phyloP scores from a whole-genome alignment of 2,329 filamentous ascomycete genomes.

The Exophiala sp. region DNA sequence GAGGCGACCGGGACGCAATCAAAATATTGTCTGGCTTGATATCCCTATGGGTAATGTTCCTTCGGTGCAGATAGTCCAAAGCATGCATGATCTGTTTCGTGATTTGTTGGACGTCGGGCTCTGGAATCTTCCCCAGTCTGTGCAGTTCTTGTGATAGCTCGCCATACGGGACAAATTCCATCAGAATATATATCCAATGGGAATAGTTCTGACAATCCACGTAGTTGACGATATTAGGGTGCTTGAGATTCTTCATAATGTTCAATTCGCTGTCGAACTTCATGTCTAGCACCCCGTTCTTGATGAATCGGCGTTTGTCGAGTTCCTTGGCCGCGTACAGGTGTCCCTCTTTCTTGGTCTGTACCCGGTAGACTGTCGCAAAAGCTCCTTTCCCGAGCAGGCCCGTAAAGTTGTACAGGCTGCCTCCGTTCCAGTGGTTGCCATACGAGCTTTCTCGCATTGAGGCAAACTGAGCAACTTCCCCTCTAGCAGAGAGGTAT shows the following conservation, averaged over 20 bases:
- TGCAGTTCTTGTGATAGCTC: slow-evolving; percentile 72
- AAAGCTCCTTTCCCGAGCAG: slow-evolving; percentile 90
- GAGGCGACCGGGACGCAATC: slow-evolving; percentile 64
- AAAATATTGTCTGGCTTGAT: slow-evolving; percentile 98
- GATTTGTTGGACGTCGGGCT: slow-evolving; percentile 64
- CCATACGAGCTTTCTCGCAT: slow-evolving; percentile 45
- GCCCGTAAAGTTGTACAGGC: slow-evolving; percentile 74
- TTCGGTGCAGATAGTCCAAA: slow-evolving; percentile 75
- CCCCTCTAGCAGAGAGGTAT: slow-evolving; percentile 50
- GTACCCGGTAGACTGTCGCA: slow-evolving; percentile 85
- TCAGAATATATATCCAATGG: slow-evolving; percentile 84
- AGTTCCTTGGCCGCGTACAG: slow-evolving; percentile 91
- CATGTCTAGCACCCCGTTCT: slow-evolving; percentile 80
- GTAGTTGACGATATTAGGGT: slow-evolving; percentile 87
- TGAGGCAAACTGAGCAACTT: slow-evolving; percentile 30
- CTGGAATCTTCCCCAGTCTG: slow-evolving; percentile 57
- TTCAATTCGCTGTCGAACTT: slow-evolving; percentile 96
- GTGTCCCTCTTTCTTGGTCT: slow-evolving; percentile 73
- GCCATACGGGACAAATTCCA: slow-evolving; percentile 82
- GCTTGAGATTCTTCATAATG: slow-evolving; percentile 80
- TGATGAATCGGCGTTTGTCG: slow-evolving; percentile 87
- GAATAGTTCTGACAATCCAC: slow-evolving; percentile 81
- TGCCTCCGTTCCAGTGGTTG: slow-evolving; percentile 75
- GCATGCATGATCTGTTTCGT: slow-evolving; percentile 66
- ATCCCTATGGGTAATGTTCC: slow-evolving; percentile 93